Conservation (phyloP, 108 stramenopile species). For the Cyclotella atomus region DNA sequence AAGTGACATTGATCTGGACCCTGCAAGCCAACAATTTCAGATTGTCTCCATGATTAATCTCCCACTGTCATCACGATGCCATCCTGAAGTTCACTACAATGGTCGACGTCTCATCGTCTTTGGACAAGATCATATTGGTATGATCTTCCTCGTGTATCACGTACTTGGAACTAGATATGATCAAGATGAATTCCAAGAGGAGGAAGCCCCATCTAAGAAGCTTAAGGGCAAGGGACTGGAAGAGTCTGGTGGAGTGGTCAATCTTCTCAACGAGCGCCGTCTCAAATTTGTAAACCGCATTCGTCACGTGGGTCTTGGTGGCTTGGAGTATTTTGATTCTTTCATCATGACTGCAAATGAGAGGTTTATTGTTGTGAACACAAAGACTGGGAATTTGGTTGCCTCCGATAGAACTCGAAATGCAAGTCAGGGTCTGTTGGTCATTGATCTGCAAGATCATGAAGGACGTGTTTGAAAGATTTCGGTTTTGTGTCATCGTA, state of each 20-base stretch:
- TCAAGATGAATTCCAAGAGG: constrained; percentile 20
- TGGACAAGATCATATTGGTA: constrained; percentile 73
- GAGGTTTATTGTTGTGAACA: constrained; percentile 69
- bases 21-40: constrained; percentile 28
- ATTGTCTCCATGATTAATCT: constrained; percentile 59
- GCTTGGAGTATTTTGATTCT: constrained; percentile 60
- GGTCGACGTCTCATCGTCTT: constrained; percentile 68
- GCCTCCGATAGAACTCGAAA: constrained; percentile 39
- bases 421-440: constrained; percentile 61
- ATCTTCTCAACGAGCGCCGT: constrained; percentile 13
- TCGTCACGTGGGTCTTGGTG: constrained; percentile 67
- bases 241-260: constrained; percentile 49
- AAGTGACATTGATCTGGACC: background rate
- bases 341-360: constrained; percentile 71
- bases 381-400: constrained; percentile 64
- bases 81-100: constrained; percentile 61
- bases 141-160: constrained; percentile 67
- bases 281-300: constrained; percentile 60
- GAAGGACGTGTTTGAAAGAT: background rate
- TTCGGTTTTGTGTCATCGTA: background rate
- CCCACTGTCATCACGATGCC: constrained; percentile 55
- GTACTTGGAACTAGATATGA: constrained; percentile 50
- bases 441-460: constrained; percentile 65
- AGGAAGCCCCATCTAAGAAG: constrained; percentile 15
- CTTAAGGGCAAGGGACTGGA: constrained; percentile 9